Conservation (phyloP, 2,329 filamentous ascomycete species). For the Cephalotrichum gorgonifer region DNA sequence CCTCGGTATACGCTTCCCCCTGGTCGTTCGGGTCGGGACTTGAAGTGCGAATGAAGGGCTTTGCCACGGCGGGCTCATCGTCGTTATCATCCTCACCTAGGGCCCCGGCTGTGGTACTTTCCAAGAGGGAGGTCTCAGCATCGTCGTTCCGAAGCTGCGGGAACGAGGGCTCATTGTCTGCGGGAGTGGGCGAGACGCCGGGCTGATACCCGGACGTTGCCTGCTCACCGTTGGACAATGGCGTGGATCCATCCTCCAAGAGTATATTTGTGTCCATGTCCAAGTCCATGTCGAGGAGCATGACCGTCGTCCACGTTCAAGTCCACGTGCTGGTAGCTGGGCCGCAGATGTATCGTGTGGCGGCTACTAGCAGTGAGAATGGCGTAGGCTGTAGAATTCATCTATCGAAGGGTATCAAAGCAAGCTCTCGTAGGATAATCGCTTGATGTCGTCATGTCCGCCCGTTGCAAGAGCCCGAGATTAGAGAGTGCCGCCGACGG, state of each 20-base stretch:
- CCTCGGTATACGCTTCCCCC: neutral
- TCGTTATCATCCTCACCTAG: constrained; percentile 37
- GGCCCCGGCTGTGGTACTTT: neutral
- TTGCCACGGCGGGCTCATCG: constrained; percentile 46
- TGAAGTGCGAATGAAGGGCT: constrained; percentile 38
- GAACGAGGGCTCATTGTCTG: constrained; percentile 3
- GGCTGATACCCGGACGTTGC: neutral
- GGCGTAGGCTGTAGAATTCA: neutral
- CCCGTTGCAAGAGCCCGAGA: neutral
- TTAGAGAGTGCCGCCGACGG: neutral
- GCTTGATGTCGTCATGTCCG: neutral
- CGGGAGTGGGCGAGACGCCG: neutral
- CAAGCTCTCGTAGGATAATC: too few relatives aligned
- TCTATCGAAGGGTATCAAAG: neutral
- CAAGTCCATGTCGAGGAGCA: neutral
- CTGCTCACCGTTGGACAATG: neutral
- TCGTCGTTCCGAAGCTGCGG: constrained; percentile 6
- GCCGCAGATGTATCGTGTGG: neutral
- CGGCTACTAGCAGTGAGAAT: neutral
- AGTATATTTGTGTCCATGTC: too few relatives aligned
- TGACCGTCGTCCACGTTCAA: neutral
- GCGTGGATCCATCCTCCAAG: neutral
- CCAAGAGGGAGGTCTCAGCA: neutral
- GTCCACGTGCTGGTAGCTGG: neutral
- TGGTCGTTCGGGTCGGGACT: constrained; percentile 1